These are phyloP conservation scores for Phaffomyces opuntiae DNA, from an alignment of 805 yeast species.

Conservation along the genomic window DNA sequence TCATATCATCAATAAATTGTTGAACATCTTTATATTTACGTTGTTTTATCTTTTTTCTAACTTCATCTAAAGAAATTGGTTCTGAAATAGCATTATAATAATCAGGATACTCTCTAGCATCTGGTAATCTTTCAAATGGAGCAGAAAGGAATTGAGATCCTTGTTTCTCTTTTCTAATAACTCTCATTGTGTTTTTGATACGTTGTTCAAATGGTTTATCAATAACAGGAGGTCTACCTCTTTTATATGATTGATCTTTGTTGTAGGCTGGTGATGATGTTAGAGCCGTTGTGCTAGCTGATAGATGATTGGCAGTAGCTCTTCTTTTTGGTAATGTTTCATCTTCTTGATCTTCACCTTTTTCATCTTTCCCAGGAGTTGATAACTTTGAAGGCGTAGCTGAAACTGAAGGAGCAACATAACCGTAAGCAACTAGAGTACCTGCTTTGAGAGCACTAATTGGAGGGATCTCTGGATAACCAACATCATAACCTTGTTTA, in stretches of 20 bases:
- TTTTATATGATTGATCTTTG: constrained; percentile 34
- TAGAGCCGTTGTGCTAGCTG: background rate
- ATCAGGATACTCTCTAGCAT: constrained; percentile 36
- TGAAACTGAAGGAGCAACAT: constrained; percentile 5
- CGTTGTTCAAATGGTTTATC: constrained; percentile 90
- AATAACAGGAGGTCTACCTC: constrained; percentile 89
- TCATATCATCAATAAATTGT: constrained; percentile 69
- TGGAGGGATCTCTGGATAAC: constrained; percentile 33
- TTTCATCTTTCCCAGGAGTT: constrained; percentile 4
- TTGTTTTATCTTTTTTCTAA: constrained; percentile 77
- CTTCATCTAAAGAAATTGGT: constrained; percentile 65
- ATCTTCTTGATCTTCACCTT: constrained; percentile 1
- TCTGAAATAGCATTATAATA: constrained; percentile 44
- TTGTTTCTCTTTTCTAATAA: constrained; percentile 60
- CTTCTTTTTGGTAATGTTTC: constrained; percentile 4
- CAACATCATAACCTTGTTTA: constrained; percentile 26
- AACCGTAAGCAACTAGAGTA: constrained; percentile 11
- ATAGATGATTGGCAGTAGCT: background rate
- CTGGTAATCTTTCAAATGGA: constrained; percentile 80
- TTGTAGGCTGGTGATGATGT: background rate
- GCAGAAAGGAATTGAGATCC: constrained; percentile 42
- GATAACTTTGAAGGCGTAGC: constrained; percentile 1
- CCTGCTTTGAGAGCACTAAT: constrained; percentile 17
- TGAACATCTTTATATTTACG: constrained; percentile 75
- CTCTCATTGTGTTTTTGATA: constrained; percentile 79